Conservation (phyloP, 495 filamentous ascomycete genomes). For the Polyplosphaeria fusca region DNA sequence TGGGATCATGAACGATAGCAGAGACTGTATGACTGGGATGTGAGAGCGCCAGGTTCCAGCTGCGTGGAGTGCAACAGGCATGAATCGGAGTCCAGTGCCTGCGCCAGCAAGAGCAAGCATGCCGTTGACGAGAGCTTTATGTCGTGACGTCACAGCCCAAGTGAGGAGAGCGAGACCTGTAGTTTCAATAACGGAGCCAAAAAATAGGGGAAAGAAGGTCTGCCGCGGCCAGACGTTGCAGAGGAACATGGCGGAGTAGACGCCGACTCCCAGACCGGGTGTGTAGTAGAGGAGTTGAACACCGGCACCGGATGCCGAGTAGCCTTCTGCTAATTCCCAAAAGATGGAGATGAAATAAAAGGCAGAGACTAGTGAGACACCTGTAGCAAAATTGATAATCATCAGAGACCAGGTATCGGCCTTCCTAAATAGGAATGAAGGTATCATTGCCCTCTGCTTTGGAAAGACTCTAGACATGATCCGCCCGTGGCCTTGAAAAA, state of each 20-base stretch:
- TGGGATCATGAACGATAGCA: conserved; percentile 51
- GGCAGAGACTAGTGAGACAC: conserved; percentile 50
- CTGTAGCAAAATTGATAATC: conserved; percentile 51
- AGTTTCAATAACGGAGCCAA: conserved; percentile 50
- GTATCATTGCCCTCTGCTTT: conserved; percentile 53
- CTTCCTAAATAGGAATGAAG: conserved; percentile 49
- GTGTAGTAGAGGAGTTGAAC: conserved; percentile 51
- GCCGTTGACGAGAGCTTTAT: conserved; percentile 49
- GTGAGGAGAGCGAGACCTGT: conserved; percentile 49
- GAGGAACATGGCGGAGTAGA: conserved; percentile 52
- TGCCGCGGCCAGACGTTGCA: conserved; percentile 56
- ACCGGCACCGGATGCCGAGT: conserved; percentile 48
- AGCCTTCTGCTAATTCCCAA: conserved; percentile 53
- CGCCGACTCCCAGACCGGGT: conserved; percentile 50
- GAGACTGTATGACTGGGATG: conserved; percentile 51
- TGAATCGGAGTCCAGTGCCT: conserved; percentile 52
- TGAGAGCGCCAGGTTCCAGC: conserved; percentile 52
- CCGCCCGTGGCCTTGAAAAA: too few relatives aligned
- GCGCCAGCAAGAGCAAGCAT: conserved; percentile 59
- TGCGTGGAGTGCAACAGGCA: conserved; percentile 52
- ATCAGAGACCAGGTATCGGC: conserved; percentile 53
- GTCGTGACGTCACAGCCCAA: conserved; percentile 45
- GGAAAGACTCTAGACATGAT: too few relatives aligned
- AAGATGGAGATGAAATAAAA: conserved; percentile 63
- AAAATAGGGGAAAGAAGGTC: conserved; percentile 51